These are phyloP conservation scores for Neophaeococcomyces aloes DNA, from an alignment of 2,329 filamentous ascomycete genomes.

Conservation along the genomic window DNA sequence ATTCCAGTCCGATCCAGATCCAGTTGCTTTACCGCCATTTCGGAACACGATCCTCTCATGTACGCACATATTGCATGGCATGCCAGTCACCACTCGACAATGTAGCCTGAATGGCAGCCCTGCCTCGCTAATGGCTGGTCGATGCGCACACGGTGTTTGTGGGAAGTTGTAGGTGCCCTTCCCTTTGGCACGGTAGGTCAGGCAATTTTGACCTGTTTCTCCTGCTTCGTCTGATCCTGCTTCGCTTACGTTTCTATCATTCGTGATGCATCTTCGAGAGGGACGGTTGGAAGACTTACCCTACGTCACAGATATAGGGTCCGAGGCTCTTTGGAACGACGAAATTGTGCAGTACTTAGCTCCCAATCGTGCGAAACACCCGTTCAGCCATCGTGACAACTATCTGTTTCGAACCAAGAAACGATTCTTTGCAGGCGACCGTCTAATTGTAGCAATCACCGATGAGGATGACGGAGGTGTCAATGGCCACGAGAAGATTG, in stretches of 20 bases:
- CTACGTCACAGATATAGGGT: constrained; percentile 13
- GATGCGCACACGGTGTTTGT: not conserved
- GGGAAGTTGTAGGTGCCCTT: not conserved
- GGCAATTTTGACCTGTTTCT: not conserved
- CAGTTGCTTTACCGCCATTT: constrained; percentile 3
- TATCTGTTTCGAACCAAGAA: constrained; percentile 14
- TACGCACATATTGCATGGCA: not conserved
- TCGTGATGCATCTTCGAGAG: constrained; percentile 18
- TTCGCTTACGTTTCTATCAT: not conserved
- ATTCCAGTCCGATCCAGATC: not conserved
- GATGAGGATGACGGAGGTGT: constrained; percentile 12
- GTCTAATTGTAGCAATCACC: constrained; percentile 15
- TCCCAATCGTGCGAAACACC: constrained; percentile 16
- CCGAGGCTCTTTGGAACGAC: constrained; percentile 17
- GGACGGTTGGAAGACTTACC: constrained; percentile 12
- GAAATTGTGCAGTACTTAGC: constrained; percentile 15
- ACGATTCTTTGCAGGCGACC: constrained; percentile 14
- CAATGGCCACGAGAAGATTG: constrained; percentile 15
- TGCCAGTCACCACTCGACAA: not conserved
- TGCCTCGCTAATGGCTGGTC: not conserved
- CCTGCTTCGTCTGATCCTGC: not conserved
- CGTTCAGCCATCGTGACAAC: constrained; percentile 13
- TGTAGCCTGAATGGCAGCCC: not conserved
- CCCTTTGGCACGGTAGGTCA: not conserved
- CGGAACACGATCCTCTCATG: not conserved